Evolutionary conservation across 345 rosid species (phyloP).

Genomic region (Anastatica hierochuntica): DNA sequence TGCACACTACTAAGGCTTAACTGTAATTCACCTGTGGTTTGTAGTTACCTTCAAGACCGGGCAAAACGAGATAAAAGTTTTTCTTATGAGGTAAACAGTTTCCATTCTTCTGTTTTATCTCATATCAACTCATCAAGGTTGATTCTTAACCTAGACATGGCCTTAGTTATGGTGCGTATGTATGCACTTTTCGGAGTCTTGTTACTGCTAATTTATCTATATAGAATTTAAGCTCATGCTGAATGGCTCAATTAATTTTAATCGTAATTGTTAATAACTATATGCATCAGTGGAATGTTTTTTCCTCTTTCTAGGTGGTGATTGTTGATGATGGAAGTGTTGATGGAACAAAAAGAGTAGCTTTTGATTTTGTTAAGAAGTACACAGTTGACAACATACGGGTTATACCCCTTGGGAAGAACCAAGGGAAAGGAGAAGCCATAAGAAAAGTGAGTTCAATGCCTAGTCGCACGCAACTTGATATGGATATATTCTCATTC

Average conservation of each 20-base stretch:
- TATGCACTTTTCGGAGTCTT: not conserved
- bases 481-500: not conserved
- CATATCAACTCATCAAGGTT: not conserved
- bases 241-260: not conserved
- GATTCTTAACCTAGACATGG: not conserved
- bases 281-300: not conserved
- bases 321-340: slow-evolving; percentile 94
- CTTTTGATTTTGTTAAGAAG: slow-evolving; percentile 64
- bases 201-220: not conserved
- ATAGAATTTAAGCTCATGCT: not conserved
- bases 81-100: slow-evolving; percentile 69
- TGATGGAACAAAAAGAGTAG: slow-evolving; percentile 82
- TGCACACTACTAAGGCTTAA: not conserved
- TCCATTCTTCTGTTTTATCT: not conserved
- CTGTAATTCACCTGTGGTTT: slow-evolving; percentile 19
- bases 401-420: slow-evolving; percentile 78
- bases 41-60: slow-evolving; percentile 78
- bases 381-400: slow-evolving; percentile 71
- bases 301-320: slow-evolving; percentile 45
- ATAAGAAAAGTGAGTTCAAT: slow-evolving; percentile 83
- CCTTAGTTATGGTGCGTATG: not conserved
- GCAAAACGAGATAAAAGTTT: slow-evolving; percentile 69
- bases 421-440: slow-evolving; percentile 99
- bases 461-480: slow-evolving; percentile 1
- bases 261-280: not conserved